phyloP scores from a whole-genome alignment of 2,329 filamentous ascomycete genomes.

The Colletotrichum graminicola region DNA sequence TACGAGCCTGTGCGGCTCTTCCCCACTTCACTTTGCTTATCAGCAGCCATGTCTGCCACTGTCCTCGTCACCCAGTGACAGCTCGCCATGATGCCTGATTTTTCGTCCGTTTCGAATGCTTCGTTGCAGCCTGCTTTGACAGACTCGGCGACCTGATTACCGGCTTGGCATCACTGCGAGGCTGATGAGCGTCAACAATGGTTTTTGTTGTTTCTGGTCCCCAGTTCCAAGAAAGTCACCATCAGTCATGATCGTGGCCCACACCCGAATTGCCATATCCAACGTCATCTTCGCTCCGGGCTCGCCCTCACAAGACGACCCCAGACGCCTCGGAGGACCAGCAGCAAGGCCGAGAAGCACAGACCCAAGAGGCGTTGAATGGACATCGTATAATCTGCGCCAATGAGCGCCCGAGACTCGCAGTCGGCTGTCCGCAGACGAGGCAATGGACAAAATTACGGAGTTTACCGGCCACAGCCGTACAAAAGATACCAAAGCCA shows the following conservation, averaged over 20 bases:
- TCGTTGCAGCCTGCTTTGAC: not conserved
- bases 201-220: conserved; percentile 12
- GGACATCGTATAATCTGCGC: not conserved
- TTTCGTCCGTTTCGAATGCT: conserved; percentile 25
- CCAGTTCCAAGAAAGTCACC: not conserved
- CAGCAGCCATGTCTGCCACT: not conserved
- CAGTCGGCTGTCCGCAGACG: not conserved
- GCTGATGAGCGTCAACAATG: conserved; percentile 14
- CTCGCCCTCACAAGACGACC: not conserved
- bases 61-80: conserved; percentile 23
- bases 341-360: not conserved
- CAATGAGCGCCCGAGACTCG: not conserved
- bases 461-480: conserved; percentile 8
- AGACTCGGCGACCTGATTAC: conserved; percentile 16
- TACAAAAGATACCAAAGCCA: conserved; percentile 5
- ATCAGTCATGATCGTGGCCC: not conserved
- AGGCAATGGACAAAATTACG: conserved; percentile 14
- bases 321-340: not conserved
- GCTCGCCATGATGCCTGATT: conserved; percentile 33
- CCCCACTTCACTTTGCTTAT: conserved; percentile 19
- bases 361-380: not conserved
- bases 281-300: not conserved
- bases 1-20: conserved; percentile 29
- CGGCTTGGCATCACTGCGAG: conserved; percentile 23
- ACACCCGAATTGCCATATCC: conserved; percentile 2